Evolutionary conservation across 129 eudicot species (phyloP), one percentile per base, ranked within the genome.

Genomic region (Erigeron canadensis): DNA sequence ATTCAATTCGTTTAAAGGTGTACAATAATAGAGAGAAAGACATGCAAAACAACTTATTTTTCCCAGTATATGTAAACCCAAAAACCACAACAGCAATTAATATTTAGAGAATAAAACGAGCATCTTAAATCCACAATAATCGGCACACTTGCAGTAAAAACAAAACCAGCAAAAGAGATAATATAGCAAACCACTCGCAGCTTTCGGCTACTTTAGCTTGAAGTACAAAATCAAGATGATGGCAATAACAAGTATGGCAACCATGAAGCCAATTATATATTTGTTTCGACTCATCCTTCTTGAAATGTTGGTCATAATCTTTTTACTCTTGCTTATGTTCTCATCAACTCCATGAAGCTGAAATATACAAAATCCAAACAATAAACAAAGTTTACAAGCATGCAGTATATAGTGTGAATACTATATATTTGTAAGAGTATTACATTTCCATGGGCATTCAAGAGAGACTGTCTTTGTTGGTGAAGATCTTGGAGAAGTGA

Each of bases 271-370:
- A 7, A 84, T 77, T 40, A 84, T 80, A 77, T 75, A 84, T 80
- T 87, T 87, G 87, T 87, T 87, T 83, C 79, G 78, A 77, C 80
- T 83, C 84, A 87, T 87, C 66, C 89, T 80, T 63, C 84, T 83
- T 43, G 94, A 84, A 65, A 84, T 87, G 54, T 82, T 78, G 5
- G 85, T 84, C 79, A 87, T 76, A 6, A 87, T 78, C 74, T 82
- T 87, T 70, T 87, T 87, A 63, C 89, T 87, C 78, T 81, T 84
- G 75, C 86, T 57, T 42, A 87, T 56, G 69, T 81, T 85, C 79
- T 82, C 88, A 77, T 87, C 94, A 53, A 87, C 94, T 73, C 88
- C 89, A 70, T 84, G 87, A 74, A 87, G 87, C 94, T 87, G 82
- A 40, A 75, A 76, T 28, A 61, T 61, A 45, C 63, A 68, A 58